Conservation (phyloP, 2,329 filamentous ascomycete species). For the Drechslerella dactyloides region DNA sequence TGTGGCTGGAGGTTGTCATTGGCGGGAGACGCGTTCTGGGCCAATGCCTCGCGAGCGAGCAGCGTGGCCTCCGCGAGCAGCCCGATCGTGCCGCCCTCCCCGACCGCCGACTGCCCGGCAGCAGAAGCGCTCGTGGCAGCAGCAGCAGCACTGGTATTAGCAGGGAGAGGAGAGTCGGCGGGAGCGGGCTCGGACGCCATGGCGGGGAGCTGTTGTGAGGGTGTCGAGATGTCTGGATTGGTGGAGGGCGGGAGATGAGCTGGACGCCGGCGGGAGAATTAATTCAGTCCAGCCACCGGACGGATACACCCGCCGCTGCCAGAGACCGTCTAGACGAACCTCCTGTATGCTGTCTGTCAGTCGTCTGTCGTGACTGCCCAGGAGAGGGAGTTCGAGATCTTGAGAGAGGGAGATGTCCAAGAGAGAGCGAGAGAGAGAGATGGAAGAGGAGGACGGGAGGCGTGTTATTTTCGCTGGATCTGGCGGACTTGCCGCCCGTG, state of each 20-base stretch:
- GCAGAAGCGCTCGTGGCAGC: background rate
- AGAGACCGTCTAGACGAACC: no score
- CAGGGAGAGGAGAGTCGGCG: background rate
- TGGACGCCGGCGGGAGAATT: background rate
- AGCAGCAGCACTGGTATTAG: background rate
- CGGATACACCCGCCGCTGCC: no score
- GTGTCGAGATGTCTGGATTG: background rate
- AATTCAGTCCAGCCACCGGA: no score
- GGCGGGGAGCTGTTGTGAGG: background rate
- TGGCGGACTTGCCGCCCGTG: background rate
- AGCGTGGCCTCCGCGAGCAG: constrained; percentile 44
- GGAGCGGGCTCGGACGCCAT: constrained; percentile 42
- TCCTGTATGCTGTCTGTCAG: no score
- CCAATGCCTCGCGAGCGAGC: constrained; percentile 50
- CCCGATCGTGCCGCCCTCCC: constrained; percentile 34
- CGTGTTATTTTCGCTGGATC: no score
- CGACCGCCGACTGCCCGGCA: constrained; percentile 13
- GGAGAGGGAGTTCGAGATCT: no score
- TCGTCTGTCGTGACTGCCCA: no score
- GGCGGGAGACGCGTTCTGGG: constrained; percentile 20
- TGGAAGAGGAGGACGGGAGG: background rate
- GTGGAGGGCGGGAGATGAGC: background rate
- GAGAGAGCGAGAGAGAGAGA: background rate
- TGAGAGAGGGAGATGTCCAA: no score
- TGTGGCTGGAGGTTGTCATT: background rate